These are phyloP conservation scores for Ilex aquifolium DNA, from an alignment of 257 asterid genomes.

Conservation along the genomic window DNA sequence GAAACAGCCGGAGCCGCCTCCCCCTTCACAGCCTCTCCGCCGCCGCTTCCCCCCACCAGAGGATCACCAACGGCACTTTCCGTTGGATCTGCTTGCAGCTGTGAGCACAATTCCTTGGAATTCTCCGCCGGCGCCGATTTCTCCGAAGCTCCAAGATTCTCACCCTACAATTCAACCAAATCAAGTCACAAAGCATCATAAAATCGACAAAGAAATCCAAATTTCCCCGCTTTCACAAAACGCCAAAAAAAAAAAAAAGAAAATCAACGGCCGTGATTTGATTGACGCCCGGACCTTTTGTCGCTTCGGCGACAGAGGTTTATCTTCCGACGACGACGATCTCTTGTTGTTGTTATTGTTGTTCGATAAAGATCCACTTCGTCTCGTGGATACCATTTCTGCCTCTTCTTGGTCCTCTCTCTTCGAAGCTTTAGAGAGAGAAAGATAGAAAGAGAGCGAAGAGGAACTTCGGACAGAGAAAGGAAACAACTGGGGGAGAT, in stretches of 20 bases:
- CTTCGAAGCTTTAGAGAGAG: background rate
- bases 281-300: constrained; percentile 39
- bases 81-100: constrained; percentile 40
- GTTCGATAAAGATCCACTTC: constrained; percentile 91
- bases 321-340: constrained; percentile 59
- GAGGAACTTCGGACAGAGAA: too few species aligned
- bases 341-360: constrained; percentile 26
- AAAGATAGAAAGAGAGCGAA: background rate
- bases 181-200: background rate
- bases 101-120: constrained; percentile 56
- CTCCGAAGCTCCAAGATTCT: constrained; percentile 26
- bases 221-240: background rate
- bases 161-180: constrained; percentile 30
- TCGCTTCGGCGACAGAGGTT: constrained; percentile 74
- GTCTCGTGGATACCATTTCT: constrained; percentile 83
- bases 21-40: background rate
- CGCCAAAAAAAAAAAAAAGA: constrained; percentile 6
- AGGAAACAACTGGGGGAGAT: too few species aligned
- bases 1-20: constrained; percentile 20
- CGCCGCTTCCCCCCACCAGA: constrained; percentile 5
- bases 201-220: background rate
- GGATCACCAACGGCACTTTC: constrained; percentile 23
- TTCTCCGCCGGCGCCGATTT: constrained; percentile 48
- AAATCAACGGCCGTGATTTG: constrained; percentile 17
- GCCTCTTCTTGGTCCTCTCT: constrained; percentile 6